Base-by-base conservation (phyloP, 345 rosid species). In the Boechera retrofracta region DNA sequence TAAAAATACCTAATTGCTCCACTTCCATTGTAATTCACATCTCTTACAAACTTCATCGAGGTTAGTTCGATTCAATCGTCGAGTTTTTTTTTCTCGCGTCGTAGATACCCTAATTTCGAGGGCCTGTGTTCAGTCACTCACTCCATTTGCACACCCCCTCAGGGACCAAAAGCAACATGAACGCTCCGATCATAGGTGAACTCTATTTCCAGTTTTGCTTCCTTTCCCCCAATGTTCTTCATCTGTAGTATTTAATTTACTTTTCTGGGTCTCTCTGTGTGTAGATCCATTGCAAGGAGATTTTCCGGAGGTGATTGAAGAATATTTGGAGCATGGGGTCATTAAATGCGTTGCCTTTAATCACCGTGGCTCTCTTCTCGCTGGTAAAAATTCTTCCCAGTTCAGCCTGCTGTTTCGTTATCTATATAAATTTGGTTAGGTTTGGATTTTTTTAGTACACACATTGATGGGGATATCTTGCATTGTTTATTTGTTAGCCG, bases 211-310 rank as follows among this genome's bases (percentile, higher is more conserved):
- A 69, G 1, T 60, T 63, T 21, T 6, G 10, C 69, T 69, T 70
- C 36, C 18, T 63, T 69, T 13, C 18, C 39, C 39, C 6, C 67
- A 65, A 5, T 64, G 8, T 60, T 39, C 15, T 28, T 47, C 72
- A 41, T 3, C 31, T 15, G 2, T 41, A 31, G 55, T 59, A 41
- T 9, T 10, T 29, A 12, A 15, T 13, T 10, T 35, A 32, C 54
- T 64, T 39, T 71, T 32, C 44, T 47, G 4, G 35, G 55, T n/a
- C 9, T 60, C 41, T 32, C 28, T 51, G 2, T 21, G 8, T 58
- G 64, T 69, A 86, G 98, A 93, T 87, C 98, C 99, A 32, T 47
- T 96, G 82, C 99, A 96, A 87, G 99, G 99, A 76, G 99, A 93
- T 83, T 96, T 96, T 66, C 98, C 98, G 10, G 98, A 93, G 78